Conservation (phyloP, 108 stramenopile species). For the Skeletonema potamos region DNA sequence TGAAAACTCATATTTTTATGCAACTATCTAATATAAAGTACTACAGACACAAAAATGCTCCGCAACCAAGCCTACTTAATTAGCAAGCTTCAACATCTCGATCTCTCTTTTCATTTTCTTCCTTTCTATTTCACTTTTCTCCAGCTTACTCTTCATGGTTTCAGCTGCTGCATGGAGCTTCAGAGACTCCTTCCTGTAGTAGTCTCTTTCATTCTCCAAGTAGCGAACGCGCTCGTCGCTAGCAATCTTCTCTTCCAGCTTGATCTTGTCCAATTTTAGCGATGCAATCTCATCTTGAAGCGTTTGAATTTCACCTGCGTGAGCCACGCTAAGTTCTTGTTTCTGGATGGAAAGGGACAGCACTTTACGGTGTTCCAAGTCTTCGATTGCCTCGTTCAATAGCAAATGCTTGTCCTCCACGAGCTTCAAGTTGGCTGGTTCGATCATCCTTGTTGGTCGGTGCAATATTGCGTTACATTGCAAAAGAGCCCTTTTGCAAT, state of each 20-base stretch:
- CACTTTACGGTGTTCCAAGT: constrained; percentile 5
- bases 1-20: neutral
- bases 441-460: constrained; percentile 3
- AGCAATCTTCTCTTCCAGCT: constrained; percentile 38
- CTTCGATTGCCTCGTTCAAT: constrained; percentile 26
- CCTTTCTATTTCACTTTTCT: too few relatives aligned
- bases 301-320: constrained; percentile 16
- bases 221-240: constrained; percentile 33
- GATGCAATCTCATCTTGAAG: constrained; percentile 13
- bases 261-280: constrained; percentile 18
- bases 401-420: constrained; percentile 25
- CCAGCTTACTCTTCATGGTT: neutral
- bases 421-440: constrained; percentile 1
- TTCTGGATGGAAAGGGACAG: constrained; percentile 19
- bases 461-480: too few relatives aligned
- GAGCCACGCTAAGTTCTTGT: constrained; percentile 21
- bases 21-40: too few relatives aligned
- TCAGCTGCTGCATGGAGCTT: constrained; percentile 17
- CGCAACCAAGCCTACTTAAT: too few relatives aligned
- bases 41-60: too few relatives aligned
- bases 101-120: too few relatives aligned
- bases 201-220: constrained; percentile 47
- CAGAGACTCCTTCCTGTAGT: constrained; percentile 50
- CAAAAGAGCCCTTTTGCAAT: too few relatives aligned
- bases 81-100: neutral